A percentile compares a stretch with the other conserved stretches of the same genome.
These are phyloP conservation scores for Vitis hybrid DNA, from an alignment of 177 flowering plant genomes.

Conservation along the genomic window DNA sequence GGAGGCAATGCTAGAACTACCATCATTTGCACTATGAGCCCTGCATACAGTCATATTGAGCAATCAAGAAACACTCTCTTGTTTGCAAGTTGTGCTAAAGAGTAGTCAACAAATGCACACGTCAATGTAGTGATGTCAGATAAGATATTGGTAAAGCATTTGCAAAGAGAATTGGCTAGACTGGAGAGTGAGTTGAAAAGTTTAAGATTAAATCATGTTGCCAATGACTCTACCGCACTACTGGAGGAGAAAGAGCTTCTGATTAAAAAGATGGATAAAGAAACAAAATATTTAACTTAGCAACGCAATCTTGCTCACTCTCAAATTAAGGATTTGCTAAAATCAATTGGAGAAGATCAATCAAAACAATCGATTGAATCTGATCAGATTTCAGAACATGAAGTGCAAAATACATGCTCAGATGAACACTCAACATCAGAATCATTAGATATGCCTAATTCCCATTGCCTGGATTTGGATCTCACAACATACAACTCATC, in stretches of 20 bases:
- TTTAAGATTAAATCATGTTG: conserved; percentile 33
- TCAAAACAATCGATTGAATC: conserved; percentile 23
- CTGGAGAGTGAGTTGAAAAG: conserved; percentile 63
- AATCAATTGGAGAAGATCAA: conserved; percentile 23
- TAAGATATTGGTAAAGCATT: conserved; percentile 80
- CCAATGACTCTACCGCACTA: conserved; percentile 32
- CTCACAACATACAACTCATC: conserved; percentile 16
- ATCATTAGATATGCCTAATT: conserved; percentile 31
- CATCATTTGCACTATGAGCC: conserved; percentile 93
- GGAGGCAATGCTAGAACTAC: conserved; percentile 99
- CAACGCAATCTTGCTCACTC: conserved; percentile 59
- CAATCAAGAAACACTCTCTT: conserved; percentile 92
- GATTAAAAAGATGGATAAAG: conserved; percentile 59
- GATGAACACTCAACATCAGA: conserved; percentile 40
- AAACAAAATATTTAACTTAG: conserved; percentile 49
- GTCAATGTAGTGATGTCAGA: conserved; percentile 91
- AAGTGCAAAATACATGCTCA: conserved; percentile 22
- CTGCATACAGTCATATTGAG: conserved; percentile 82
- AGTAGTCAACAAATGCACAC: conserved; percentile 71
- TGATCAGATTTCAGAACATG: conserved; percentile 16
- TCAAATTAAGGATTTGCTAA: conserved; percentile 36
- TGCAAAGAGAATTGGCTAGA: conserved; percentile 76
- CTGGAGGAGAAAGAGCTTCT: conserved; percentile 51
- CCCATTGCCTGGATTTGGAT: conserved; percentile 23
- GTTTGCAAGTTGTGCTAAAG: conserved; percentile 94